These are phyloP conservation scores for Flaveria floridana DNA, from an alignment of 140 eudicot genomes.

Conservation along the genomic window DNA sequence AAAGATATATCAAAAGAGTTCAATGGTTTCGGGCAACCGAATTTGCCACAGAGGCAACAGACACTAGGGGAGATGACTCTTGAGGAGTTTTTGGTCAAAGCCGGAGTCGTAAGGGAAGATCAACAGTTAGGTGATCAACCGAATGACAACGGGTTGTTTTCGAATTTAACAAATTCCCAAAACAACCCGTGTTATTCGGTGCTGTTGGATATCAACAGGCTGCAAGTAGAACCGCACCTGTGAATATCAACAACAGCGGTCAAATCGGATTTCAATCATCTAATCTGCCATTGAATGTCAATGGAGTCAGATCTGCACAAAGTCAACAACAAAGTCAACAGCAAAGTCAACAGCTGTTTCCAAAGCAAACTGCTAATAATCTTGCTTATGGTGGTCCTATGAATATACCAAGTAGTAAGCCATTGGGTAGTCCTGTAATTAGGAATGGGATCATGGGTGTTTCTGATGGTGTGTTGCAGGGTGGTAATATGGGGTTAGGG, in stretches of 20 bases:
- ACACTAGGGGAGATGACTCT: conserved; percentile 46
- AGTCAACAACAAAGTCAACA: conserved; percentile 31
- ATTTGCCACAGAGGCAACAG: conserved; percentile 31
- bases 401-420: conserved; percentile 30
- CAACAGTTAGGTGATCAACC: conserved; percentile 34
- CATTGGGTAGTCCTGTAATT: conserved; percentile 25
- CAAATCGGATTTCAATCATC: conserved; percentile 24
- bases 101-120: conserved; percentile 50
- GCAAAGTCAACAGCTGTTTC: conserved; percentile 31
- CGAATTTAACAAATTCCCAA: conserved; percentile 44
- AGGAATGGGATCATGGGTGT: conserved; percentile 38
- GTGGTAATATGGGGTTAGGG: conserved; percentile 27
- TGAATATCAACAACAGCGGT: neutral
- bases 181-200: conserved; percentile 45
- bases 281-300: conserved; percentile 32
- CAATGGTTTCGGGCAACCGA: conserved; percentile 27
- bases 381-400: conserved; percentile 31
- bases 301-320: conserved; percentile 29
- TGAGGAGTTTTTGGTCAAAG: conserved; percentile 41
- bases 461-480: conserved; percentile 30
- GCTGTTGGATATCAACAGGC: conserved; percentile 23
- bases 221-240: neutral
- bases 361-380: conserved; percentile 25
- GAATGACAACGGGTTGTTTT: conserved; percentile 44
- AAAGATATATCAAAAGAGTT: conserved; percentile 38